Percentiles rank a stretch among this genome's conserved stretches.
Evolutionary conservation across 164 flowering plant genomes (phyloP).

Genomic region (Litsea cubeba): DNA sequence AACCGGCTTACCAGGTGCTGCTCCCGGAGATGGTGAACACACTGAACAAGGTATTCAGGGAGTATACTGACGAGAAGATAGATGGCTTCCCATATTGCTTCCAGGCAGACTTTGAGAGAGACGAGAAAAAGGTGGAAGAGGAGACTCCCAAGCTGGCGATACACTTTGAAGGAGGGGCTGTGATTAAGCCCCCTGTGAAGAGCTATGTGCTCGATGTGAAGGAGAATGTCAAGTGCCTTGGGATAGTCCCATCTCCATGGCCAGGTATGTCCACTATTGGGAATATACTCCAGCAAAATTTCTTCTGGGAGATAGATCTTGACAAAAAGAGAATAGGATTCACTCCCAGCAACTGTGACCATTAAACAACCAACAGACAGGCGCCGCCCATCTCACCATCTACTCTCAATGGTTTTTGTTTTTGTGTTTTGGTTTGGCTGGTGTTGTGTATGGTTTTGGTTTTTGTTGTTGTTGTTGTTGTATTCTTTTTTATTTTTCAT

Average conservation of each 20-base stretch:
- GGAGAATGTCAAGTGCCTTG: conserved; percentile 43
- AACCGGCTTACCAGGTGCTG: conserved; percentile 42
- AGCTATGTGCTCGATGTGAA: conserved; percentile 53
- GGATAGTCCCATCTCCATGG: conserved; percentile 29
- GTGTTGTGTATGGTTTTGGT: neutral
- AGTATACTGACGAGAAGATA: neutral
- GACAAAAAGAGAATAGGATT: conserved; percentile 17
- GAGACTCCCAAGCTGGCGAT: conserved; percentile 32
- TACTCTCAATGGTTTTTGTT: neutral
- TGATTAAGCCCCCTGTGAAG: conserved; percentile 49
- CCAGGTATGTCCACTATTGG: conserved; percentile 49
- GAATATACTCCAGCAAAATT: conserved; percentile 69
- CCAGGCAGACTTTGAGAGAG: conserved; percentile 9
- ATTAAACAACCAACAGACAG: neutral
- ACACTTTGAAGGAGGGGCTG: conserved; percentile 51
- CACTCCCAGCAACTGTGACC: conserved; percentile 1
- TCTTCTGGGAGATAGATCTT: conserved; percentile 64
- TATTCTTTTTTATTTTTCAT: neutral
- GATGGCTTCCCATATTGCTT: neutral
- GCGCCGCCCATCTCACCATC: too few species aligned
- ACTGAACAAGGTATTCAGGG: conserved; percentile 2
- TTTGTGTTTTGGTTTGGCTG: neutral
- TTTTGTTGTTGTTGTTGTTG: neutral
- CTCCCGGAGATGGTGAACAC: conserved; percentile 15
- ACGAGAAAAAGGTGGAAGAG: conserved; percentile 7